phyloP scores from a whole-genome alignment of 305 asterid genomes.

The Fraxinus ornus region DNA sequence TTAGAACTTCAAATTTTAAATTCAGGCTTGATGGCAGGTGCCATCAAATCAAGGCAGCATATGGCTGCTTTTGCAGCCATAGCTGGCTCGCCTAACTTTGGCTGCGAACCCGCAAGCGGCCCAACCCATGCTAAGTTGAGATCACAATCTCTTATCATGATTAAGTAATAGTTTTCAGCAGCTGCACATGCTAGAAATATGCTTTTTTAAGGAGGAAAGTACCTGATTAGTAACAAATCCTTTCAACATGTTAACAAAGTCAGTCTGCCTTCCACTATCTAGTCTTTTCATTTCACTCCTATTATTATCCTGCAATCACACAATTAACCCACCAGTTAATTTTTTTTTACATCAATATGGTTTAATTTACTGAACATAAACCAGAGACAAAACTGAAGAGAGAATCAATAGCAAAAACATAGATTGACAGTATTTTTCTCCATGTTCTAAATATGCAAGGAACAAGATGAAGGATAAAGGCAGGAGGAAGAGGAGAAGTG shows the following conservation, averaged over 20 bases:
- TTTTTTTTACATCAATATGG: constrained; percentile 14
- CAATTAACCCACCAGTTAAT: neutral
- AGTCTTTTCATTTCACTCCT: constrained; percentile 78
- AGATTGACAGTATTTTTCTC: neutral
- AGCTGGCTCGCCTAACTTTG: neutral
- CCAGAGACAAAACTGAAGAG: neutral
- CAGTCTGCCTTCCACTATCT: constrained; percentile 64
- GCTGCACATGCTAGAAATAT: neutral
- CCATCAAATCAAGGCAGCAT: too few relatives aligned
- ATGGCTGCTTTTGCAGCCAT: too few relatives aligned
- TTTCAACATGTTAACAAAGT: constrained; percentile 81
- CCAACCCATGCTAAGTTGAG: neutral
- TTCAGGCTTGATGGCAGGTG: too few relatives aligned
- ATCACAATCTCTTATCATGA: neutral
- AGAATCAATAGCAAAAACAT: neutral
- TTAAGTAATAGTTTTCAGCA: neutral
- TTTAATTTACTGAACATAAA: neutral
- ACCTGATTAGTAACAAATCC: constrained; percentile 91
- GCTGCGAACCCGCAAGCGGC: too few relatives aligned
- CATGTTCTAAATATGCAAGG: neutral
- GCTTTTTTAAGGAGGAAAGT: constrained; percentile 5
- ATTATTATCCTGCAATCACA: constrained; percentile 76
- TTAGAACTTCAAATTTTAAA: too few relatives aligned
- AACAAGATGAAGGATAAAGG: neutral
- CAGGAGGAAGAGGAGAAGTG: neutral